A percentile compares a stretch with the other conserved stretches of the same genome.
Evolutionary conservation across 805 yeast species (phyloP).

Genomic region (Ogataea kodamae): DNA sequence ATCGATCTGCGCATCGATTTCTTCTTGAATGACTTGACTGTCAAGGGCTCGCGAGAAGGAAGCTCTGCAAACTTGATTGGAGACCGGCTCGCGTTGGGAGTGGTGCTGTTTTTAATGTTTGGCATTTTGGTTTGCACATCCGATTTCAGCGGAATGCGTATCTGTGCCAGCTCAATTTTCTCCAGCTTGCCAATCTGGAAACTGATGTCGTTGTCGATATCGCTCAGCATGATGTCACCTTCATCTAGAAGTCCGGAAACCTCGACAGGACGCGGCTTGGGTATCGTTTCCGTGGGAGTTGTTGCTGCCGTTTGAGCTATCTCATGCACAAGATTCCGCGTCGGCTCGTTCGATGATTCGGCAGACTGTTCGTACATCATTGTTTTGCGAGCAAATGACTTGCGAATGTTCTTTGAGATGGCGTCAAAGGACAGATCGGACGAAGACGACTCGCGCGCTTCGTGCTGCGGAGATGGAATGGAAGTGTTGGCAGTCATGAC

Average conservation of each 20-base stretch:
- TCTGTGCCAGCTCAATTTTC: slow-evolving; percentile 29
- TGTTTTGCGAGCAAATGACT: slow-evolving; percentile 28
- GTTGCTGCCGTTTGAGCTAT: slow-evolving; percentile 5
- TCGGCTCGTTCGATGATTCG: slow-evolving; percentile 4
- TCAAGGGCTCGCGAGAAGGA: slow-evolving; percentile 33
- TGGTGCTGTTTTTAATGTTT: slow-evolving; percentile 19
- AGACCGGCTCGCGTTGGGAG: slow-evolving; percentile 25
- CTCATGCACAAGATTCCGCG: slow-evolving; percentile 4
- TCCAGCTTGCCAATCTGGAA: slow-evolving; percentile 28
- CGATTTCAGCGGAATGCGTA: slow-evolving; percentile 23
- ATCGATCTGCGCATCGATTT: slow-evolving; percentile 25
- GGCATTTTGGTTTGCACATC: slow-evolving; percentile 14
- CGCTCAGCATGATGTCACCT: slow-evolving; percentile 22
- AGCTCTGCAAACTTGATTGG: slow-evolving; percentile 33
- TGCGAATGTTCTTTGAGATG: slow-evolving; percentile 30
- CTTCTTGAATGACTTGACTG: slow-evolving; percentile 26
- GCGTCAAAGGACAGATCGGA: slow-evolving; percentile 30
- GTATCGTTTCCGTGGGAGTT: slow-evolving; percentile 3
- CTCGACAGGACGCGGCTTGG: slow-evolving; percentile 6
- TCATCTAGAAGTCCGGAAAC: slow-evolving; percentile 13
- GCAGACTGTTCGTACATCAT: slow-evolving; percentile 8
- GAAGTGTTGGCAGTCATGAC: not conserved
- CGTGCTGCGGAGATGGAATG: not conserved
- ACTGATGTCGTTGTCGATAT: slow-evolving; percentile 24
- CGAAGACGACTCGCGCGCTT: too few relatives aligned